These are phyloP conservation scores for Botrytis aclada DNA, from an alignment of 2,329 filamentous ascomycete species.

Conservation along the genomic window DNA sequence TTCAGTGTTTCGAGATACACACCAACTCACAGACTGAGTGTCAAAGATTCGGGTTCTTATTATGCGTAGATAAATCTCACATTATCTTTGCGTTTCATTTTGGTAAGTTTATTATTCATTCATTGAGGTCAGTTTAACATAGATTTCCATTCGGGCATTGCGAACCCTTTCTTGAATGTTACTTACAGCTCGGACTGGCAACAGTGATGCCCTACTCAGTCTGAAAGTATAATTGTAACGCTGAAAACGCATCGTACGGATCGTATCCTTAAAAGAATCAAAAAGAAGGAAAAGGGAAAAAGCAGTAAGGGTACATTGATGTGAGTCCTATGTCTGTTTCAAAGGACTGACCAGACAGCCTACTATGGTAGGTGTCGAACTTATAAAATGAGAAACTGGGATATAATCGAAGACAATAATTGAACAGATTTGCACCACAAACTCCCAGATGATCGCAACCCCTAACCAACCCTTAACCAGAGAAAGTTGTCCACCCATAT, in stretches of 20 bases:
- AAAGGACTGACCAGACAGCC: background rate
- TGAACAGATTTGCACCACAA: constrained; percentile 1
- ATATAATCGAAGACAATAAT: constrained; percentile 3
- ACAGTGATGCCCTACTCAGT: background rate
- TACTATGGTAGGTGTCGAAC: background rate
- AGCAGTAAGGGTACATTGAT: background rate
- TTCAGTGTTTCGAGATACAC: no score
- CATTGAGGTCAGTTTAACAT: background rate
- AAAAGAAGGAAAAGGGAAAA: background rate
- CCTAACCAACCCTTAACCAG: background rate
- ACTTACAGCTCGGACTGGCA: background rate
- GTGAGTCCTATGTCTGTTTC: background rate
- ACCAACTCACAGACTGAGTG: background rate
- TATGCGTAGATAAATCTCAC: background rate
- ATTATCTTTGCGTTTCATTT: background rate
- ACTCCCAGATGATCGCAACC: constrained; percentile 6
- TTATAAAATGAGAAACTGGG: background rate
- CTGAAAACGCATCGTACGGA: background rate
- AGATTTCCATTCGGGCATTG: background rate
- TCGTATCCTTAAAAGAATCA: background rate
- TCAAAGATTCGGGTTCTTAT: background rate
- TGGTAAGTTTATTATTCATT: background rate
- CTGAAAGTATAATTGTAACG: background rate
- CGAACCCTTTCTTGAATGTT: background rate
- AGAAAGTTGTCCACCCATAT: constrained; percentile 1